Evolutionary conservation across 1,284 basidiomycete species (phyloP).

Genomic region (Chalciporus piperatoides): DNA sequence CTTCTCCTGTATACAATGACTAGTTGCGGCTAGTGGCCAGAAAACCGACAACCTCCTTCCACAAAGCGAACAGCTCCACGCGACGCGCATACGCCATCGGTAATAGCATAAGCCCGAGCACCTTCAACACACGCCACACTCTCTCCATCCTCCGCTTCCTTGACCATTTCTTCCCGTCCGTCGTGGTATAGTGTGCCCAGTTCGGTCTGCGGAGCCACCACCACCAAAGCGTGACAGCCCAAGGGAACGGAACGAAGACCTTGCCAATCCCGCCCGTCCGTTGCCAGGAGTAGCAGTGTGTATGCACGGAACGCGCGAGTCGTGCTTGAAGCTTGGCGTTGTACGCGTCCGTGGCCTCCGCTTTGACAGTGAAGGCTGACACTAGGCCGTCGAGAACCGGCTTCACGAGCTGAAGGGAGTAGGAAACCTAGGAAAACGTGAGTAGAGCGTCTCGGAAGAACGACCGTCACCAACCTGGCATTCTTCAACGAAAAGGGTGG

Average conservation of each 20-base stretch:
- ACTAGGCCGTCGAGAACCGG: conserved; percentile 28
- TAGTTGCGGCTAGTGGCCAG: background rate
- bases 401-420: conserved; percentile 30
- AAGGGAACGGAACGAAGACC: conserved; percentile 28
- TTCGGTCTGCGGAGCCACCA: conserved; percentile 27
- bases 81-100: conserved; percentile 10
- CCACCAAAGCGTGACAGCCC: conserved; percentile 31
- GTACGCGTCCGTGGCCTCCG: conserved; percentile 26
- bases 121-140: conserved; percentile 8
- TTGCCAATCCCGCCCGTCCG: conserved; percentile 26
- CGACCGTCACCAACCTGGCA: conserved; percentile 18
- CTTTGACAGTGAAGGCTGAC: conserved; percentile 26
- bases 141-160: conserved; percentile 8
- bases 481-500: conserved; percentile 35
- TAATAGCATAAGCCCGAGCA: conserved; percentile 6
- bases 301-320: conserved; percentile 21
- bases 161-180: conserved; percentile 27
- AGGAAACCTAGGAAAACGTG: conserved; percentile 18
- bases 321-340: conserved; percentile 25
- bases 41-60: background rate
- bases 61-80: conserved; percentile 2
- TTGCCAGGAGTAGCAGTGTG: conserved; percentile 29
- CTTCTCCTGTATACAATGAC: background rate
- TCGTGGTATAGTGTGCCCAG: conserved; percentile 27
- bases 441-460: background rate